A percentile compares a stretch with the other conserved stretches of the same genome.
Conservation (phyloP, 2,329 filamentous ascomycete genomes). For the Erysiphe neolycopersici region DNA sequence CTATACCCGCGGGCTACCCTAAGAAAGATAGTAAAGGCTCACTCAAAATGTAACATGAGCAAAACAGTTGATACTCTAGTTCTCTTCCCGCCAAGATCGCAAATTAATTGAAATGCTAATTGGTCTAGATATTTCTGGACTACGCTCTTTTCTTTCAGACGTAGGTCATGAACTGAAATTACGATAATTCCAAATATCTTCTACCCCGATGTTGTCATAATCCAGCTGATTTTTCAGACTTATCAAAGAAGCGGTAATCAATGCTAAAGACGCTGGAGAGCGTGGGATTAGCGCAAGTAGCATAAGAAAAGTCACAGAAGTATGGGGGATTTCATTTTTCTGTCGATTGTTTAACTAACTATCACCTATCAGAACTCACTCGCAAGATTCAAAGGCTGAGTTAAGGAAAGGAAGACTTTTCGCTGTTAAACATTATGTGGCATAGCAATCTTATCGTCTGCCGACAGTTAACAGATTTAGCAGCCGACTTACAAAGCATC, state of each 20-base stretch:
- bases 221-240: slow-evolving; percentile 15
- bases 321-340: slow-evolving; percentile 13
- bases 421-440: no score
- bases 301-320: slow-evolving; percentile 51
- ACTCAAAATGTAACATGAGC: slow-evolving; percentile 52
- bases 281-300: slow-evolving; percentile 47
- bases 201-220: neutral
- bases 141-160: slow-evolving; percentile 58
- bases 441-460: no score
- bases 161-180: slow-evolving; percentile 14
- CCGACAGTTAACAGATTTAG: no score
- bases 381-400: slow-evolving; percentile 13
- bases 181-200: neutral
- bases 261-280: slow-evolving; percentile 48
- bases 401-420: no score
- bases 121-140: slow-evolving; percentile 47
- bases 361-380: slow-evolving; percentile 6
- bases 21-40: slow-evolving; percentile 75
- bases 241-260: slow-evolving; percentile 54
- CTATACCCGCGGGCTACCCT: slow-evolving; percentile 63
- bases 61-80: slow-evolving; percentile 74
- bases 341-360: no score
- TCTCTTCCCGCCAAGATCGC: slow-evolving; percentile 11
- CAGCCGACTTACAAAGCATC: no score
- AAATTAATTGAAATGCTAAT: neutral